Evolutionary conservation across 2,329 filamentous ascomycete species (phyloP).

Genomic region (Rugonectria rugulosa): DNA sequence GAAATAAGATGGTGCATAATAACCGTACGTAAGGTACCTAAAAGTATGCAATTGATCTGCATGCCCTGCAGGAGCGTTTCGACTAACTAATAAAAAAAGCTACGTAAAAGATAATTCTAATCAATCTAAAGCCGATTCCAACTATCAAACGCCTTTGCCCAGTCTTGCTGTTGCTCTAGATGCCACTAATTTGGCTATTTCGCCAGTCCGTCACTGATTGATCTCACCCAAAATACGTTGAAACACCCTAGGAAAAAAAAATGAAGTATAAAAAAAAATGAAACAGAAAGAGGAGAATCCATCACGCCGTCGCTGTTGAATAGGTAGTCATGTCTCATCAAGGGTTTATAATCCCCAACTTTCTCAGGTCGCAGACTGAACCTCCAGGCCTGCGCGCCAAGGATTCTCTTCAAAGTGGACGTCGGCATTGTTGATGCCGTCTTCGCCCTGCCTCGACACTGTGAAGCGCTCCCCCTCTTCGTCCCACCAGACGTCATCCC

Average conservation of each 20-base stretch:
- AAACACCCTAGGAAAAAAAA: conserved; percentile 2
- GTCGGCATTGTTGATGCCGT: conserved; percentile 26
- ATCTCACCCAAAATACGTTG: conserved; percentile 12
- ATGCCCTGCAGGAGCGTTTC: no score
- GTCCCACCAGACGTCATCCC: conserved; percentile 39
- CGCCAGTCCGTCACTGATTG: neutral
- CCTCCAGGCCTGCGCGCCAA: conserved; percentile 31
- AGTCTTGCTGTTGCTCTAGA: conserved; percentile 5
- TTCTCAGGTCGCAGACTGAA: conserved; percentile 34
- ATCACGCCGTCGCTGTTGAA: conserved; percentile 4
- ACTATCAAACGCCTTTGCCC: conserved; percentile 10
- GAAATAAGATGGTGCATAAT: neutral
- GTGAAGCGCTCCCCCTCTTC: conserved; percentile 29
- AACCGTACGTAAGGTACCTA: neutral
- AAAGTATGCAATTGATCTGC: no score
- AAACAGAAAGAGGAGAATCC: conserved; percentile 7
- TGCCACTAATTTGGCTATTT: conserved; percentile 6
- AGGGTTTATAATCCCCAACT: neutral
- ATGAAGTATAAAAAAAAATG: neutral
- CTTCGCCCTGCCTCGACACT: conserved; percentile 30
- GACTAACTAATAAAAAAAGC: conserved; percentile 13
- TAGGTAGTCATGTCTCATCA: conserved; percentile 26
- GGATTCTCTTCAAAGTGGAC: conserved; percentile 33
- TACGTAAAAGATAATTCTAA: conserved; percentile 21
- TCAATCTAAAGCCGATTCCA: neutral